A percentile compares a stretch with the other conserved stretches of the same genome.
These are phyloP conservation scores for Mollisiaceae sp. DNA, from an alignment of 2,329 filamentous ascomycete genomes.

Conservation along the genomic window DNA sequence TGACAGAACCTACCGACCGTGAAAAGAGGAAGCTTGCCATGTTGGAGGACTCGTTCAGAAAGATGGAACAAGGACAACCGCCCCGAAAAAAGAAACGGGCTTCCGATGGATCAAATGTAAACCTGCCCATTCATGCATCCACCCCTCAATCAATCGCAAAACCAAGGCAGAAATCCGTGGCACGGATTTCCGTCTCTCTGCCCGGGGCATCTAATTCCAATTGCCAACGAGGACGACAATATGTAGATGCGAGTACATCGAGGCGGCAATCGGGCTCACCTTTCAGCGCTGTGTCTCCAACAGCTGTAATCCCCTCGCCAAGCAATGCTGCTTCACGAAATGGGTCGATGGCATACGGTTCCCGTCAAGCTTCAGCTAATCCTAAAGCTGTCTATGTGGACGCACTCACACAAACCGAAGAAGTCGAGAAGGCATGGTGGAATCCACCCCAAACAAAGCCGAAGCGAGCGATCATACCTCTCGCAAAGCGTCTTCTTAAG, in stretches of 20 bases:
- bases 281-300: constrained; percentile 38
- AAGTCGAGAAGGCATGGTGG: constrained; percentile 42
- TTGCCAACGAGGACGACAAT: constrained; percentile 33
- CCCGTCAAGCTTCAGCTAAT: constrained; percentile 33
- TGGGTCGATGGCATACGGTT: constrained; percentile 26
- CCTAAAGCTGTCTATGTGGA: constrained; percentile 38
- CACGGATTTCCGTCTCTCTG: constrained; percentile 37
- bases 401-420: constrained; percentile 41
- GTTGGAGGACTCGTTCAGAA: constrained; percentile 68
- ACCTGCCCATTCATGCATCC: constrained; percentile 22
- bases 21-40: constrained; percentile 71
- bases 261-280: constrained; percentile 41
- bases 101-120: constrained; percentile 55
- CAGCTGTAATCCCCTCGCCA: constrained; percentile 31
- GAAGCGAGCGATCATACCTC: constrained; percentile 37
- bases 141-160: constrained; percentile 39
- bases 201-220: constrained; percentile 29
- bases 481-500: constrained; percentile 40
- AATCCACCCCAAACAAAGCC: constrained; percentile 29
- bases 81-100: constrained; percentile 66
- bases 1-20: constrained; percentile 66
- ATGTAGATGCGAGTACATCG: constrained; percentile 41
- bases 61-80: constrained; percentile 63
- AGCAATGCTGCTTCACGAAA: constrained; percentile 25
- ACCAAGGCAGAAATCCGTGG: constrained; percentile 40